Evolutionary conservation across 495 filamentous ascomycete species (phyloP), one percentile per base, ranked within the genome.

Genomic region (Penicillium desertorum): DNA sequence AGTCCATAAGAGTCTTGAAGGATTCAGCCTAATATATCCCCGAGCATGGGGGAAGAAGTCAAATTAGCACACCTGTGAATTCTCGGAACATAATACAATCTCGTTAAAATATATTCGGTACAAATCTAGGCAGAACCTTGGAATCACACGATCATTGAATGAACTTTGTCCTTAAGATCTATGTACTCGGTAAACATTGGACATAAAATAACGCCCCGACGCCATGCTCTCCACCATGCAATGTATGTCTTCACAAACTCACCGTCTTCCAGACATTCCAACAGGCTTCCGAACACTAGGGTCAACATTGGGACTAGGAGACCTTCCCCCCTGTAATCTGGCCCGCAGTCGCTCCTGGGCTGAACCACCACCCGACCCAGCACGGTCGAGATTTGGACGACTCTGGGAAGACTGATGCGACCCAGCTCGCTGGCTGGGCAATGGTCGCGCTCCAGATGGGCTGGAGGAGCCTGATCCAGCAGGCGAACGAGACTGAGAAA

Each of bases 271-370:
- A 12, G 59, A 42, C 19, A 58, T 52, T 23, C 75, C 74, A 43
- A 71, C 68, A 3, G 74, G 74, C 58, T 75, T 76, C 50, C 74
- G 58, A 44, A 62, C 58, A 58, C 63, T 71, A 10, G 74, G 70
- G 62, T 76, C 69, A 30, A 67, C 45, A 48, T 69, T 66, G 6
- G 75, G 71, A 60, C 73, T 76, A 25, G 73, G 69, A 8, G 73
- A 76, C 54, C 75, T 56, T 10, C 78, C 80, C 29, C 86, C 83
- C 68, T 86, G 84, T 49, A 90, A 65, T 54, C 86, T 65, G 34
- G 83, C 84, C 66, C 87, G 86, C 51, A 91, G 75, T 63, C 86
- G 77, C 50, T 90, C 85, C 72, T 88, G 84, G 27, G 85, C 86
- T 17, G 86, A 77, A 44, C 64, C 62, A 34, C 52, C 52, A 34